phyloP scores from a whole-genome alignment of 129 eudicot species.

The Centella asiatica region DNA sequence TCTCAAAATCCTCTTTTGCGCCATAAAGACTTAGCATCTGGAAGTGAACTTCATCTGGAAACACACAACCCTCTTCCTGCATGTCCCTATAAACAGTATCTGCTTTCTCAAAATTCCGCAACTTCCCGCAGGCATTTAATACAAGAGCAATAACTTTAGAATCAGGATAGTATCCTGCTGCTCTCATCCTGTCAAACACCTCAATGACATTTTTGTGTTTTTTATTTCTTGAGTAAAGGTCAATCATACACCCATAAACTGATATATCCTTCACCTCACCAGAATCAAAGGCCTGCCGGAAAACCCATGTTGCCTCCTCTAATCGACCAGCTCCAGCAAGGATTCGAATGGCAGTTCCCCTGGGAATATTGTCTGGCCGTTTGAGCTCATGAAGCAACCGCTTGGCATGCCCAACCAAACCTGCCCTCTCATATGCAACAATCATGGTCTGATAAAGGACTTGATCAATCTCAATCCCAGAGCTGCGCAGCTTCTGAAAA shows the following conservation, averaged over 20 bases:
- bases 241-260: conserved; percentile 69
- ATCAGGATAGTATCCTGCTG: conserved; percentile 59
- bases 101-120: conserved; percentile 70
- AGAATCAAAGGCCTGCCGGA: conserved; percentile 70
- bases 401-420: conserved; percentile 79
- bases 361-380: conserved; percentile 68
- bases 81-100: conserved; percentile 54
- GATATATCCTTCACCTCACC: conserved; percentile 79
- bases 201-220: conserved; percentile 57
- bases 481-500: conserved; percentile 72
- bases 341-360: conserved; percentile 69
- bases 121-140: conserved; percentile 63
- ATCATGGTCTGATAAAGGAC: conserved; percentile 93
- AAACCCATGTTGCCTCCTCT: conserved; percentile 98
- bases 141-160: conserved; percentile 63
- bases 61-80: conserved; percentile 81
- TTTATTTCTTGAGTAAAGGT: conserved; percentile 61
- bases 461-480: conserved; percentile 79
- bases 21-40: conserved; percentile 87
- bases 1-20: conserved; percentile 57
- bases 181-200: conserved; percentile 74
- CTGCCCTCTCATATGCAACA: conserved; percentile 80
- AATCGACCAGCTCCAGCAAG: conserved; percentile 85
- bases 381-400: conserved; percentile 84
- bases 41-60: conserved; percentile 83